A percentile compares a stretch with the other conserved stretches of the same genome.
These are phyloP conservation scores for Eragrostis curvula DNA, from an alignment of 176 grass and related monocot species.

Conservation along the genomic window DNA sequence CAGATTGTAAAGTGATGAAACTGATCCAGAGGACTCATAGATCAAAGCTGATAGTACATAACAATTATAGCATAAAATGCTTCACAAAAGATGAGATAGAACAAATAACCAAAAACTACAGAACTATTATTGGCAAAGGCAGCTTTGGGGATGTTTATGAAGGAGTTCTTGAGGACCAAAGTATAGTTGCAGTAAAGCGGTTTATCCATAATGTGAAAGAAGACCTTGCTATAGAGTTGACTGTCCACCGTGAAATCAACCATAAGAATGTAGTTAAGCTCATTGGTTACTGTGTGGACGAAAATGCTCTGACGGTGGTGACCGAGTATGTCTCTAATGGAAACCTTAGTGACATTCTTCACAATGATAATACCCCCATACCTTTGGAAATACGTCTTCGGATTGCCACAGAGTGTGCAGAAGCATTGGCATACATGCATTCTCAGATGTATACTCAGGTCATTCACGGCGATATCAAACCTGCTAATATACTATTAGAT, in stretches of 20 bases:
- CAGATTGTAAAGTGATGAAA: background rate
- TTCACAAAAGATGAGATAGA: too few species aligned
- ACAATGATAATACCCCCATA: background rate
- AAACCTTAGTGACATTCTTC: background rate
- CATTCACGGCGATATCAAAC: constrained; percentile 5
- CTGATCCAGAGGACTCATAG: background rate
- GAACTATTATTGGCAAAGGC: too few species aligned
- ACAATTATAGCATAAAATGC: background rate
- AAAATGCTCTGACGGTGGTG: constrained; percentile 5
- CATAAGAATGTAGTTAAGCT: constrained; percentile 26
- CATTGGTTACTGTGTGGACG: background rate
- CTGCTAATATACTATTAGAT: constrained; percentile 1
- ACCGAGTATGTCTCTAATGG: background rate
- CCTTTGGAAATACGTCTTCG: background rate
- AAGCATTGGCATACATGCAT: constrained; percentile 12
- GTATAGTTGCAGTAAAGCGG: background rate
- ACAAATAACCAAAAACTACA: too few species aligned
- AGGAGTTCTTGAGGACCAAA: background rate
- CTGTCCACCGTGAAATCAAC: constrained; percentile 5
- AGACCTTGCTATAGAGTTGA: too few species aligned
- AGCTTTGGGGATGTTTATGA: background rate
- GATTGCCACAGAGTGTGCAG: background rate
- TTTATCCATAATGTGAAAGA: background rate
- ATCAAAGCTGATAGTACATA: background rate
- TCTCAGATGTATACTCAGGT: constrained; percentile 9